Evolutionary conservation across 345 rosid genomes (phyloP).

Genomic region (Triadica sebifera): DNA sequence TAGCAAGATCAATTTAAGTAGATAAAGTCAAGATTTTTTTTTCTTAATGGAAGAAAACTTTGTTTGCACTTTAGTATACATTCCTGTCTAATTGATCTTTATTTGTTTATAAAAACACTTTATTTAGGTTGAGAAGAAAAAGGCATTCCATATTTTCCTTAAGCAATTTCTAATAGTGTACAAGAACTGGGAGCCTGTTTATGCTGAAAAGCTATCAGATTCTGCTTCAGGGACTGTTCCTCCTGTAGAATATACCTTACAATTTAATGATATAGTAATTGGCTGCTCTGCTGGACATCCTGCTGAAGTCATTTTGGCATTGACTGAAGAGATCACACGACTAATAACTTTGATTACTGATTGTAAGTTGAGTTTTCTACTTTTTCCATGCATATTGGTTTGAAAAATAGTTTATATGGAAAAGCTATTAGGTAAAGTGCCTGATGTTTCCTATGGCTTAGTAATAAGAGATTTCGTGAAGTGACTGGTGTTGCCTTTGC

Average conservation of each 20-base stretch:
- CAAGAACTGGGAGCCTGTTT: slow-evolving; percentile 62
- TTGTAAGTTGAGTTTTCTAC: slow-evolving; percentile 44
- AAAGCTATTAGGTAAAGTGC: neutral
- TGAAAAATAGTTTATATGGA: neutral
- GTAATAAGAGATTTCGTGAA: neutral
- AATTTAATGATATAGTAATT: slow-evolving; percentile 30
- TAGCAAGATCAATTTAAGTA: neutral
- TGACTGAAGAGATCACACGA: slow-evolving; percentile 50
- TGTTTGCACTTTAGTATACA: neutral
- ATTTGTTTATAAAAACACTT: slow-evolving; percentile 10
- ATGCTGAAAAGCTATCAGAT: slow-evolving; percentile 42
- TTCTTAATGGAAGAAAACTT: neutral
- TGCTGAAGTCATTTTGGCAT: slow-evolving; percentile 45
- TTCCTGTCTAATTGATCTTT: neutral
- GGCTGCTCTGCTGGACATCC: slow-evolving; percentile 76
- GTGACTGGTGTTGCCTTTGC: neutral
- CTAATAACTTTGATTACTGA: slow-evolving; percentile 44
- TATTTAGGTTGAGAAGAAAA: slow-evolving; percentile 58
- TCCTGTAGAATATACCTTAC: slow-evolving; percentile 30
- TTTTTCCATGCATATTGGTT: slow-evolving; percentile 13
- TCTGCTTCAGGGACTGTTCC: slow-evolving; percentile 33
- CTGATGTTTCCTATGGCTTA: neutral
- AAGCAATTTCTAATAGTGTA: slow-evolving; percentile 53
- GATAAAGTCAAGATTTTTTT: neutral
- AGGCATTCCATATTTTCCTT: slow-evolving; percentile 52